phyloP scores from a whole-genome alignment of 1,139 yeast genomes.

The Geotrichum australiense region DNA sequence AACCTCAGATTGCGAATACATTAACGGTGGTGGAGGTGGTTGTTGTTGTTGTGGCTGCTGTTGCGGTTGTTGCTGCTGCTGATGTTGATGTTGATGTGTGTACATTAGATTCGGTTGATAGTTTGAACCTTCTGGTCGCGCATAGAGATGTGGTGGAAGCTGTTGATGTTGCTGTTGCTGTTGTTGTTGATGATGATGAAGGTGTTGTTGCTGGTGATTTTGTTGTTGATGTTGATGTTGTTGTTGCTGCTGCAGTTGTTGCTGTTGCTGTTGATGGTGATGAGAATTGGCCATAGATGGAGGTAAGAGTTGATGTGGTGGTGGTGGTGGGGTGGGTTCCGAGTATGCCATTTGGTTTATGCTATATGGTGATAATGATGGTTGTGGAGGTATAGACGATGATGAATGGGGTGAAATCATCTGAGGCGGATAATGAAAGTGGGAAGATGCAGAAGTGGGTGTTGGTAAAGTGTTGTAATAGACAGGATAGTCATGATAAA shows the following conservation, averaged over 20 bases:
- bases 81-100: not conserved
- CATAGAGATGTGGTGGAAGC: not conserved
- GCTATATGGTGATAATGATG: slow-evolving; percentile 1
- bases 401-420: not conserved
- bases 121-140: not conserved
- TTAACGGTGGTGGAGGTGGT: no score
- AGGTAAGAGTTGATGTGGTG: slow-evolving; percentile 7
- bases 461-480: not conserved
- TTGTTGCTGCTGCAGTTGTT: slow-evolving; percentile 8
- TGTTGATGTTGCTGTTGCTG: not conserved
- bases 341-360: no score
- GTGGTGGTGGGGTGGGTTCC: no score
- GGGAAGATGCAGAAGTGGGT: not conserved
- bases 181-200: not conserved
- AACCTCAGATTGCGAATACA: not conserved
- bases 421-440: not conserved
- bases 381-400: slow-evolving; percentile 3
- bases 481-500: not conserved
- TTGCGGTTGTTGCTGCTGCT: slow-evolving; percentile 5
- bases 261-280: slow-evolving; percentile 4
- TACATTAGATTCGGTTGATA: no score
- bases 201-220: slow-evolving; percentile 4
- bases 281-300: not conserved
- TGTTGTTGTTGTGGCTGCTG: no score
- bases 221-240: slow-evolving; percentile 2